Percentiles rank a stretch among this genome's conserved stretches.
Conservation (phyloP, 2,329 filamentous ascomycete species). For the Fusarium xylarioides region DNA sequence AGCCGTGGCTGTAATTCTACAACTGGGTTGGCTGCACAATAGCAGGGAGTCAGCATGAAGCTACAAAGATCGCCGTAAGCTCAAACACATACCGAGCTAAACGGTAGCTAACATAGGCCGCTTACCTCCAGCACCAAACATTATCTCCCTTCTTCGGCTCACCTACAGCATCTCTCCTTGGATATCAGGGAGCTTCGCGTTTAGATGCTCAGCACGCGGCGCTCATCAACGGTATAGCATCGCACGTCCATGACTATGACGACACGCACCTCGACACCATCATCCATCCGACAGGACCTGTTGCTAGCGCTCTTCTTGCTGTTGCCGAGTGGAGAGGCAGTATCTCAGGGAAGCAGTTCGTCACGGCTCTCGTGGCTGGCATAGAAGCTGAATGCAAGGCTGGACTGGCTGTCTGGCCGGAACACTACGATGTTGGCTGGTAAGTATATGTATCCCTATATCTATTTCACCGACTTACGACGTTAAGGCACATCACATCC, state of each 20-base stretch:
- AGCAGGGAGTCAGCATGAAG: background rate
- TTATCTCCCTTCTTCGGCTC: background rate
- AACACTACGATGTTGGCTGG: conserved; percentile 3
- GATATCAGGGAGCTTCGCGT: background rate
- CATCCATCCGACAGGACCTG: background rate
- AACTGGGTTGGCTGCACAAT: conserved; percentile 2
- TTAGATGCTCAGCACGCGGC: background rate
- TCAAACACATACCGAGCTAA: fast-evolving
- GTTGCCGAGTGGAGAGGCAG: background rate
- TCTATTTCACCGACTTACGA: background rate
- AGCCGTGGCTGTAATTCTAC: conserved; percentile 3
- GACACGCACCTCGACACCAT: conserved; percentile 3
- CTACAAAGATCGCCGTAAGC: background rate
- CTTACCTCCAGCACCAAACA: background rate
- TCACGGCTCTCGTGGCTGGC: background rate
- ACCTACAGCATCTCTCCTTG: background rate
- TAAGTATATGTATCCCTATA: no score
- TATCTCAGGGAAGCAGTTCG: background rate
- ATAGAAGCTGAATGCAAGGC: conserved; percentile 2
- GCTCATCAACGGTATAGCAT: background rate
- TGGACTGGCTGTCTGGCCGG: background rate
- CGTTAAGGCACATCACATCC: background rate
- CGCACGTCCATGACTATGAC: conserved; percentile 2
- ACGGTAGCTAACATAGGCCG: background rate
- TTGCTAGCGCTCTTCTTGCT: background rate